phyloP scores from a whole-genome alignment of 768 basidiomycete genomes.

The Hypholoma fasciculare region DNA sequence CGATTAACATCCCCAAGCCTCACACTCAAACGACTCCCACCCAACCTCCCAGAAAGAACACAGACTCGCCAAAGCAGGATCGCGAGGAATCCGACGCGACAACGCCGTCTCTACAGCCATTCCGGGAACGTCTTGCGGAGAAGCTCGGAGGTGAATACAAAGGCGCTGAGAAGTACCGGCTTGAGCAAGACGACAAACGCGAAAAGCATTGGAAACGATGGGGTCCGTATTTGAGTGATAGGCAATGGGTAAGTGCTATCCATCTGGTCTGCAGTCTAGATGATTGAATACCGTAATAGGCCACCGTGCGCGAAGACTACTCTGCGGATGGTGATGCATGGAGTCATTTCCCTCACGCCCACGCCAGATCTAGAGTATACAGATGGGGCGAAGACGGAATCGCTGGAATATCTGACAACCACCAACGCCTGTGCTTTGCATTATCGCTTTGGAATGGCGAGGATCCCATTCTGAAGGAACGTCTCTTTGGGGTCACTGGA shows the following conservation, averaged over 20 bases:
- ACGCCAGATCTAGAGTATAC: slow-evolving; percentile 91
- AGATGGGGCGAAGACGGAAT: slow-evolving; percentile 99
- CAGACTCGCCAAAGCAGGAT: slow-evolving; percentile 34
- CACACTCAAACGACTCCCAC: slow-evolving; percentile 34
- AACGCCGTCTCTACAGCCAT: slow-evolving; percentile 28
- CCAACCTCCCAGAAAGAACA: slow-evolving; percentile 47
- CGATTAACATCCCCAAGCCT: slow-evolving; percentile 72
- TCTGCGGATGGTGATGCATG: slow-evolving; percentile 95
- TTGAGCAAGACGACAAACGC: slow-evolving; percentile 78
- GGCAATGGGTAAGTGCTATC: slow-evolving; percentile 85
- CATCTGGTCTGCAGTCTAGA: background rate
- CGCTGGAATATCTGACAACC: slow-evolving; percentile 96
- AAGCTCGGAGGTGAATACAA: slow-evolving; percentile 71
- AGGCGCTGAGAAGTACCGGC: slow-evolving; percentile 79
- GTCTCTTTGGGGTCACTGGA: slow-evolving; percentile 94
- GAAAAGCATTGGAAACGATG: slow-evolving; percentile 97
- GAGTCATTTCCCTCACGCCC: slow-evolving; percentile 93
- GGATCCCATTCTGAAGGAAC: slow-evolving; percentile 95
- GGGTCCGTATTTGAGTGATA: slow-evolving; percentile 96
- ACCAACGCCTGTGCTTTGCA: slow-evolving; percentile 89
- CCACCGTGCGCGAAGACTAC: slow-evolving; percentile 98
- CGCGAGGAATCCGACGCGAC: slow-evolving; percentile 14
- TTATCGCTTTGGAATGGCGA: slow-evolving; percentile 93
- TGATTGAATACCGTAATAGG: slow-evolving; percentile 46
- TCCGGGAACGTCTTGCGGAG: slow-evolving; percentile 66